Evolutionary conservation across 306 rosid species (phyloP).

Genomic region (Prinsepia uniflora): DNA sequence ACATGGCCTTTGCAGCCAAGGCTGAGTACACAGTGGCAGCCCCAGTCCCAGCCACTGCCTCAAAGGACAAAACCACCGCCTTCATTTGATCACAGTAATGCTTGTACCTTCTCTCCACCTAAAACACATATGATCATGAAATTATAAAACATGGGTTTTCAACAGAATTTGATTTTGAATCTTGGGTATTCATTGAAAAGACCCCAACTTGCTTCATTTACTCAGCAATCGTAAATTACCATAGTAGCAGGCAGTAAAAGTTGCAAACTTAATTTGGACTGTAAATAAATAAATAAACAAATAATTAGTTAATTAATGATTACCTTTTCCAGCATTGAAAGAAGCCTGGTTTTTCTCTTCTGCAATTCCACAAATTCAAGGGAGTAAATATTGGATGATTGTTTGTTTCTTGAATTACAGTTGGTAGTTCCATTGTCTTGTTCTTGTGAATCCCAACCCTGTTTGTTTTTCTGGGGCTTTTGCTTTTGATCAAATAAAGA

Average conservation of each 20-base stretch:
- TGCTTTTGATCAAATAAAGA: slow-evolving; percentile 26
- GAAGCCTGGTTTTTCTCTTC: slow-evolving; percentile 80
- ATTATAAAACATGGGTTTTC: neutral
- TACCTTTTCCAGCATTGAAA: slow-evolving; percentile 96
- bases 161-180: slow-evolving; percentile 7
- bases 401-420: slow-evolving; percentile 44
- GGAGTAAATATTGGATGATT: slow-evolving; percentile 37
- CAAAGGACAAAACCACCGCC: slow-evolving; percentile 72
- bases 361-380: slow-evolving; percentile 85
- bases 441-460: slow-evolving; percentile 47
- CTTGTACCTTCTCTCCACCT: slow-evolving; percentile 91
- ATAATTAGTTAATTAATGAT: too few relatives aligned
- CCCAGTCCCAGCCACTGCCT: slow-evolving; percentile 69
- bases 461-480: slow-evolving; percentile 44
- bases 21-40: slow-evolving; percentile 81
- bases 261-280: neutral
- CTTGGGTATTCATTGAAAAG: slow-evolving; percentile 50
- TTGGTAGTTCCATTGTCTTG: slow-evolving; percentile 12
- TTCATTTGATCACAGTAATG: slow-evolving; percentile 88
- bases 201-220: slow-evolving; percentile 43
- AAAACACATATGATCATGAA: slow-evolving; percentile 21
- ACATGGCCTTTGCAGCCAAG: slow-evolving; percentile 86
- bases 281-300: neutral
- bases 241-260: neutral
- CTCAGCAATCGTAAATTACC: slow-evolving; percentile 37